Percentiles rank a stretch among this genome's conserved stretches.
phyloP scores from a whole-genome alignment of 1,139 yeast genomes.

The Arxiozyma slooffiae region DNA sequence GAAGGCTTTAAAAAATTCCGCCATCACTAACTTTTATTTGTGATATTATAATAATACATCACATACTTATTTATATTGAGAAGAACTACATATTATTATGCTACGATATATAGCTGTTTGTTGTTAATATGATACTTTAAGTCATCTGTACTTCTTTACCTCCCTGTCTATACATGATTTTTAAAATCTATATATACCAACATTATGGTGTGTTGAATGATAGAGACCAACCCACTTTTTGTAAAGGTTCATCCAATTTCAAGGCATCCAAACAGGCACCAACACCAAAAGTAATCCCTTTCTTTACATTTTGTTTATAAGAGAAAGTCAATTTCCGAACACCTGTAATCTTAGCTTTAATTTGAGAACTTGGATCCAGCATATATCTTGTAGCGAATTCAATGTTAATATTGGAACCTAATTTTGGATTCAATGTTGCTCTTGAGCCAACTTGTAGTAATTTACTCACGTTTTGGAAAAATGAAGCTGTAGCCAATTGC shows the following conservation, averaged over 20 bases:
- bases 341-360: constrained; percentile 95
- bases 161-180: not conserved
- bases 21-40: not conserved
- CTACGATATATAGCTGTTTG: too few relatives aligned
- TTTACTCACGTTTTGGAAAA: constrained; percentile 92
- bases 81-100: too few relatives aligned
- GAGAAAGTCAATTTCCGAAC: constrained; percentile 90
- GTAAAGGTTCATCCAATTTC: constrained; percentile 92
- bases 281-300: constrained; percentile 92
- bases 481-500: constrained; percentile 86
- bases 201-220: constrained; percentile 13
- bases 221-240: constrained; percentile 91
- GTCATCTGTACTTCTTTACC: too few relatives aligned
- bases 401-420: constrained; percentile 61
- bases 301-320: constrained; percentile 90
- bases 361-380: constrained; percentile 76
- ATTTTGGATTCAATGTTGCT: constrained; percentile 90
- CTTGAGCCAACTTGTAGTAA: constrained; percentile 94
- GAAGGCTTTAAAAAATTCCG: not conserved
- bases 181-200: too few relatives aligned
- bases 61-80: too few relatives aligned
- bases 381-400: constrained; percentile 94
- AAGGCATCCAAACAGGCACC: constrained; percentile 96
- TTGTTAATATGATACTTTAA: too few relatives aligned
- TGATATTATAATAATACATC: too few relatives aligned